A percentile compares a stretch with the other conserved stretches of the same genome.
Evolutionary conservation across 1,139 yeast genomes (phyloP).

Genomic region (Nakaseomyces glabratus): DNA sequence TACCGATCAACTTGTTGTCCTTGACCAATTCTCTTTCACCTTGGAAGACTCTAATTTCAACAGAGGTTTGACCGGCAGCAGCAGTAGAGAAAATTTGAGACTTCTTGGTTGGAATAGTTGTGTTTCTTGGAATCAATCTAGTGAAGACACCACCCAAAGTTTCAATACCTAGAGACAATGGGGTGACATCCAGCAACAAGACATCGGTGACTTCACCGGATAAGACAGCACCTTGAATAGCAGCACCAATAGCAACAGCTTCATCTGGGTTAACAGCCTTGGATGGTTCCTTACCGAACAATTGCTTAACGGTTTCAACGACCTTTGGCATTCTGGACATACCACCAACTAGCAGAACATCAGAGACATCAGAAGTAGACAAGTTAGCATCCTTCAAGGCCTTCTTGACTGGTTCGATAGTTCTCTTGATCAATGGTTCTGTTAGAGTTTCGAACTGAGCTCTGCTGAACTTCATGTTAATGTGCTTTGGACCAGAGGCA

Average conservation of each 20-base stretch:
- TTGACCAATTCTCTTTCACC: conserved; percentile 99
- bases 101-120: conserved; percentile 96
- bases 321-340: conserved; percentile 99
- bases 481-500: conserved; percentile 10
- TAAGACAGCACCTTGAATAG: conserved; percentile 97
- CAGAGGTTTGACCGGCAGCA: conserved; percentile 97
- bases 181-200: conserved; percentile 89
- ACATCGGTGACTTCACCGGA: conserved; percentile 98
- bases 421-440: conserved; percentile 84
- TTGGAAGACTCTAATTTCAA: conserved; percentile 98
- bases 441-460: conserved; percentile 88
- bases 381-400: conserved; percentile 95
- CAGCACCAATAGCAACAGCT: conserved; percentile 99
- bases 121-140: conserved; percentile 93
- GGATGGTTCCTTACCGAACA: conserved; percentile 93
- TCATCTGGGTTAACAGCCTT: conserved; percentile 99
- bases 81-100: conserved; percentile 98
- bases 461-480: conserved; percentile 63
- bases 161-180: conserved; percentile 95
- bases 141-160: conserved; percentile 99
- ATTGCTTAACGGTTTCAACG: conserved; percentile 84
- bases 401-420: conserved; percentile 95
- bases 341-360: conserved; percentile 98
- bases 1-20: conserved; percentile 97
- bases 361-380: conserved; percentile 77